phyloP scores from a whole-genome alignment of 805 yeast species.

The Torulaspora gathmanii region DNA sequence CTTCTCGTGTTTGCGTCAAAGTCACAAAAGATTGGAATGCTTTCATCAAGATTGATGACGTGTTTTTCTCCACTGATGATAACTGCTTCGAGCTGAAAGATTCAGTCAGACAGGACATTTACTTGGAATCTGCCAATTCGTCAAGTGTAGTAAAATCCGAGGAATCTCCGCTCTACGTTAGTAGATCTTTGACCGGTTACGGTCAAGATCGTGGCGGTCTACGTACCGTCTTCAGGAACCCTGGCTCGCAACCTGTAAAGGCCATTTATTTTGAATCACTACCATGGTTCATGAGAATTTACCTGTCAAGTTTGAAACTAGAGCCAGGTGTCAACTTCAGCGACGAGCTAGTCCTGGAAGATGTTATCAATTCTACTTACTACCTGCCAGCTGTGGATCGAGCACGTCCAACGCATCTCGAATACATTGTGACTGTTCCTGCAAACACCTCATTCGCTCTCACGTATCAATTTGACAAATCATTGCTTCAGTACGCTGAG shows the following conservation, averaged over 20 bases:
- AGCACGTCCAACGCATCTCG: constrained; percentile 75
- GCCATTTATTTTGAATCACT: constrained; percentile 71
- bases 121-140: constrained; percentile 43
- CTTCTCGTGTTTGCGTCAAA: constrained; percentile 41
- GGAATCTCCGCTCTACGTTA: constrained; percentile 62
- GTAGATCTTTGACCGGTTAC: constrained; percentile 85
- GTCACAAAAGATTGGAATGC: constrained; percentile 47
- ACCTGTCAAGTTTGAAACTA: constrained; percentile 61
- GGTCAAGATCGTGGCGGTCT: constrained; percentile 90
- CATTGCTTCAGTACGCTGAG: constrained; percentile 76
- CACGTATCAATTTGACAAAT: constrained; percentile 80
- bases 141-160: constrained; percentile 38
- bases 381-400: constrained; percentile 80
- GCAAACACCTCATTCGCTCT: constrained; percentile 54
- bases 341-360: constrained; percentile 23
- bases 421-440: constrained; percentile 61
- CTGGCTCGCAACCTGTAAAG: constrained; percentile 44
- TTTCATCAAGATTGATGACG: constrained; percentile 30
- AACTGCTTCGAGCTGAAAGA: constrained; percentile 38
- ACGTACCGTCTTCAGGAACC: constrained; percentile 72
- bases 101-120: constrained; percentile 30
- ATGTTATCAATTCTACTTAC: constrained; percentile 47
- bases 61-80: constrained; percentile 31
- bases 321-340: constrained; percentile 25
- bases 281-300: constrained; percentile 91